A percentile compares a stretch with the other conserved stretches of the same genome.
Evolutionary conservation across 139 green algal genomes (phyloP).

Genomic region (Marvania coccoides): DNA sequence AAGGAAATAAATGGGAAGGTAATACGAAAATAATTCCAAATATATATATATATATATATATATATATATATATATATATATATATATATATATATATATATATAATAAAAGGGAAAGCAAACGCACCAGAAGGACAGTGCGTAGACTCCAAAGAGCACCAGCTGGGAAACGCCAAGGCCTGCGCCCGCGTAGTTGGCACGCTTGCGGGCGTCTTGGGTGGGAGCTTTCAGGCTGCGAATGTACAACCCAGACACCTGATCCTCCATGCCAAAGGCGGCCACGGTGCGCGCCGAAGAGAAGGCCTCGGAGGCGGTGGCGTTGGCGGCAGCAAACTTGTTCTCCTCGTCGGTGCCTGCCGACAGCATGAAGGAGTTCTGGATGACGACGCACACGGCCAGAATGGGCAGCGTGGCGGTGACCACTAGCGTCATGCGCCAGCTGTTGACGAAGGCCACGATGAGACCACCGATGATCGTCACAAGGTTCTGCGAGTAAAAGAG

Average conservation of each 20-base stretch:
- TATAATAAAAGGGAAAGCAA: no score
- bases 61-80: not conserved
- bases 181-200: slow-evolving; percentile 23
- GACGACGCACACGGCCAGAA: not conserved
- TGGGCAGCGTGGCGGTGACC: not conserved
- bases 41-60: not conserved
- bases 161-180: slow-evolving; percentile 39
- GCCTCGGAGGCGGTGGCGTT: not conserved
- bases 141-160: slow-evolving; percentile 58
- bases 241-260: slow-evolving; percentile 23
- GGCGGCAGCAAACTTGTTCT: slow-evolving; percentile 29
- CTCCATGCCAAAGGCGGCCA: slow-evolving; percentile 18
- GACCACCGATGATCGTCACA: slow-evolving; percentile 34
- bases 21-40: not conserved
- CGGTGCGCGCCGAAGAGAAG: not conserved
- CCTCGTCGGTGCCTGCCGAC: not conserved
- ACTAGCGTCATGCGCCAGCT: slow-evolving; percentile 39
- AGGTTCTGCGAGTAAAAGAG: slow-evolving; percentile 22
- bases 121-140: slow-evolving; percentile 57
- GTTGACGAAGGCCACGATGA: slow-evolving; percentile 55
- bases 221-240: slow-evolving; percentile 8
- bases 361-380: slow-evolving; percentile 16
- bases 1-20: no score
- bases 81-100: no score
- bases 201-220: slow-evolving; percentile 14